Conservation (phyloP, 2,329 filamentous ascomycete species). For the Drechslera avenae region DNA sequence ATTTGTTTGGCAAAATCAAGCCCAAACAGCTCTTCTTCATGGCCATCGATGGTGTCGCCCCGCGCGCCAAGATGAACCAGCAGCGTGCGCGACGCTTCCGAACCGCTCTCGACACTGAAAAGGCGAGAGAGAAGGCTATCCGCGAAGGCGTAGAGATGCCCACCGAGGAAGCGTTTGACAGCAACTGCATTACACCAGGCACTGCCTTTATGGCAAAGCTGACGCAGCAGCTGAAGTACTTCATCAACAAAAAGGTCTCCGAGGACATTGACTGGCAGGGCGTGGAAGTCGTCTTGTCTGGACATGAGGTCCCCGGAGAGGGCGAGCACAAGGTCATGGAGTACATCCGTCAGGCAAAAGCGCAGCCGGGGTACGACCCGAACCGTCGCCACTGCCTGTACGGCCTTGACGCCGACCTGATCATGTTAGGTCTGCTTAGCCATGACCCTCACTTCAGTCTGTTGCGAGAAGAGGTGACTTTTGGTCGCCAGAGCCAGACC, state of each 20-base stretch:
- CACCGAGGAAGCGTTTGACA: constrained; percentile 95
- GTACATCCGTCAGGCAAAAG: constrained; percentile 97
- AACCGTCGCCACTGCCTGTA: constrained; percentile 97
- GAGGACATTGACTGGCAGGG: constrained; percentile 98
- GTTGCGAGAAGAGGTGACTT: constrained; percentile 95
- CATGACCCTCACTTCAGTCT: constrained; percentile 99
- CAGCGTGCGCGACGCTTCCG: constrained; percentile 94
- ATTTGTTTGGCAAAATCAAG: constrained; percentile 98
- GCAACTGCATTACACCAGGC: constrained; percentile 97
- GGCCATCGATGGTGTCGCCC: constrained; percentile 97
- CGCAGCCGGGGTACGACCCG: constrained; percentile 87
- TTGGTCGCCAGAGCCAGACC: constrained; percentile 82
- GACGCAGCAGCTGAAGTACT: constrained; percentile 93
- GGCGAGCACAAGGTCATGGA: constrained; percentile 99
- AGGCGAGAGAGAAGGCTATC: constrained; percentile 89
- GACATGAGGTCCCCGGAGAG: constrained; percentile 96
- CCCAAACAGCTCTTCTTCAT: constrained; percentile 99
- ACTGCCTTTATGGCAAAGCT: constrained; percentile 98
- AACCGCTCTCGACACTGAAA: constrained; percentile 88
- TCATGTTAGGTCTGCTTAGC: constrained; percentile 96
- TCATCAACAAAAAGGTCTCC: constrained; percentile 97
- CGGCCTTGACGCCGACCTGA: constrained; percentile 94
- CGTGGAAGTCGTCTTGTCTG: constrained; percentile 93
- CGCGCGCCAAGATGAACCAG: constrained; percentile 99
- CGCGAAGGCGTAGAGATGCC: constrained; percentile 88